Evolutionary conservation across 225 moss, liverwort and hornwort species (phyloP).

Genomic region (Thuidium tamariscinum): DNA sequence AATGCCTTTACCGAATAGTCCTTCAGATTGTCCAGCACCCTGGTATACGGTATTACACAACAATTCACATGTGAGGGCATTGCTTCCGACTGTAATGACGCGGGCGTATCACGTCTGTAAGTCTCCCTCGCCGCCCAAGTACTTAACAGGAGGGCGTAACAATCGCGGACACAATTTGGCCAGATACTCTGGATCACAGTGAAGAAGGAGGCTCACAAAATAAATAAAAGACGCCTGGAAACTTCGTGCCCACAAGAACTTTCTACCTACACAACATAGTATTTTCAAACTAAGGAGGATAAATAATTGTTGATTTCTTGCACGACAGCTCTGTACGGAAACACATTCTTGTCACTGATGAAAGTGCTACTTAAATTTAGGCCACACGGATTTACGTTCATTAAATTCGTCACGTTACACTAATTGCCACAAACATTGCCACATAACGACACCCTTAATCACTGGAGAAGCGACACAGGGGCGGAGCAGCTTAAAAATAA

Average conservation of each 20-base stretch:
- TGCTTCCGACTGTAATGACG: not conserved
- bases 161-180: not conserved
- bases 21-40: conserved; percentile 93
- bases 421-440: not conserved
- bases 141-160: not conserved
- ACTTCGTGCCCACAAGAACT: not conserved
- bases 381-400: not conserved
- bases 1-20: conserved; percentile 96
- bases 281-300: not conserved
- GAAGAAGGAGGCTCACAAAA: not conserved
- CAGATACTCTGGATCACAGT: not conserved
- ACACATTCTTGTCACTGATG: not conserved
- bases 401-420: not conserved
- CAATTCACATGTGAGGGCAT: not conserved
- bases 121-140: not conserved
- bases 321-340: not conserved
- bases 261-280: not conserved
- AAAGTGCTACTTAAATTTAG: not conserved
- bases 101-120: not conserved
- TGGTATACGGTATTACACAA: not conserved
- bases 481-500: not conserved
- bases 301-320: not conserved
- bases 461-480: not conserved
- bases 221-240: not conserved
- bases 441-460: not conserved